Evolutionary conservation across 768 basidiomycete species (phyloP), one percentile per base, ranked within the genome.

Genomic region (Clathrus columnatus): DNA sequence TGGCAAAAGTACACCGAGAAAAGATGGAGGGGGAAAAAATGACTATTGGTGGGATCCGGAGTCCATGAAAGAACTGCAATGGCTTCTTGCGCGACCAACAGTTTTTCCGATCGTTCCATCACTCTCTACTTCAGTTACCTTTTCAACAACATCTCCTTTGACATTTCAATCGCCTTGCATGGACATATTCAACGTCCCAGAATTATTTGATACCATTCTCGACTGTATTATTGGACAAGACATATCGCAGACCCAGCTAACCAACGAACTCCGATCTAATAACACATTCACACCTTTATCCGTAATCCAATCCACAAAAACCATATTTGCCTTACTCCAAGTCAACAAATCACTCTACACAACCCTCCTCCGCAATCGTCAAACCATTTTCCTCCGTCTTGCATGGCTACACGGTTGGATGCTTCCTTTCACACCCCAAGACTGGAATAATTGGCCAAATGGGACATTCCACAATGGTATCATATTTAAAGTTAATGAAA

Each of bases 381-480:
- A 61, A 26, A 53, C 45, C 29, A 32, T 61, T 1, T 61, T 61
- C 50, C 49, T 61, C 7, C 60, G 24, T n/a, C 51, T 61, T 23
- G 60, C 60, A 23, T 47, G 28, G 28, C 48, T 60, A 43, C 57
- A 48, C 26, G 59, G 58, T 18, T 59, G 58, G 60, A 60, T 61
- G 58, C 58, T 59, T 30, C 60, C 60, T 2, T 30, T 18, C 17
- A 60, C 50, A 2, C 55, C 60, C 7, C 41, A 21, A 11, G 60
- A 59, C 2, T 59, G 60, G 60, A 48, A 48, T 2, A 54, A 49
- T 17, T 57, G 58, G 60, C 27, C 23, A 0, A 49, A 50, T 21
- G 55, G 17, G 48, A 30, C 10, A 8, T 36, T 36, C 4, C 4
- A 36, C 7, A 36, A 14, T 11, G 36, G 36, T 36, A 36, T 4